phyloP scores from a whole-genome alignment of 768 basidiomycete genomes.

The Rhodotorula paludigena region DNA sequence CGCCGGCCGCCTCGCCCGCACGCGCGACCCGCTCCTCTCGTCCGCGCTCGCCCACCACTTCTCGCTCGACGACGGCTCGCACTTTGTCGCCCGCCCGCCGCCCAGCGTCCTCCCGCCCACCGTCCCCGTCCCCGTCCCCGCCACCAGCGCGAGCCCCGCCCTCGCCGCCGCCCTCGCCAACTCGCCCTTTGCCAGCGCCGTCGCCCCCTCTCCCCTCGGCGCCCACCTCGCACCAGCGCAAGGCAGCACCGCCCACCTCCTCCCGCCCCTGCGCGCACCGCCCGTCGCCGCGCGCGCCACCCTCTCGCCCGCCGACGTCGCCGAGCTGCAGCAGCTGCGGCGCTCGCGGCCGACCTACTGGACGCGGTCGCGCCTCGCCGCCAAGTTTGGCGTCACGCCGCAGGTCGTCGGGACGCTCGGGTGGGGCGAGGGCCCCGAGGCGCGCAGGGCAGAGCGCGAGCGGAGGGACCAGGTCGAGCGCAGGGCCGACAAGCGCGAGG shows the following conservation, averaged over 20 bases:
- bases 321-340: slow-evolving; percentile 28
- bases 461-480: slow-evolving; percentile 10
- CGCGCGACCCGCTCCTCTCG: slow-evolving; percentile 27
- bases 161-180: not conserved
- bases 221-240: not conserved
- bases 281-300: not conserved
- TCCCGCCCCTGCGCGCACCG: not conserved
- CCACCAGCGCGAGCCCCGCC: not conserved
- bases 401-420: slow-evolving; percentile 31
- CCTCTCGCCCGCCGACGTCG: slow-evolving; percentile 18
- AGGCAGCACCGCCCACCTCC: not conserved
- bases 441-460: slow-evolving; percentile 6
- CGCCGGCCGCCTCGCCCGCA: not conserved
- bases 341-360: slow-evolving; percentile 13
- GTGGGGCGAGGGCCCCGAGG: slow-evolving; percentile 28
- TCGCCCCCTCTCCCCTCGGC: not conserved
- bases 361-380: slow-evolving; percentile 33
- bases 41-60: slow-evolving; percentile 23
- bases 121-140: slow-evolving; percentile 1
- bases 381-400: slow-evolving; percentile 29
- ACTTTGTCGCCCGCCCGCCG: slow-evolving; percentile 35
- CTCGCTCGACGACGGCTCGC: slow-evolving; percentile 10
- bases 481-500: not conserved
- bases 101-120: slow-evolving; percentile 30
- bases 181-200: slow-evolving; percentile 16